phyloP scores from a whole-genome alignment of 345 rosid species.

The Salix viminalis region DNA sequence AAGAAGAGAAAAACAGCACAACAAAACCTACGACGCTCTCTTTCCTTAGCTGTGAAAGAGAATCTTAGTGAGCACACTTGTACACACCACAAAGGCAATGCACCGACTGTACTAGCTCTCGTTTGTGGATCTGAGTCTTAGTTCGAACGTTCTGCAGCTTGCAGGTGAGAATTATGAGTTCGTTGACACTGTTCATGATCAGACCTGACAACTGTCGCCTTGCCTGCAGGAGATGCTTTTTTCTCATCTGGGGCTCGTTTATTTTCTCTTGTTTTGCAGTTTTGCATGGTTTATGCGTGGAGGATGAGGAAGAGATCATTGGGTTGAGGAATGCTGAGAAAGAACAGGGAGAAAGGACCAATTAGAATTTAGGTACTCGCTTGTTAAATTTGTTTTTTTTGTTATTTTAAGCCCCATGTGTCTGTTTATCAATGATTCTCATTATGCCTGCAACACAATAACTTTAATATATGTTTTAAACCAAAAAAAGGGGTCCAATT shows the following conservation, averaged over 20 bases:
- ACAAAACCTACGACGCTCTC: neutral
- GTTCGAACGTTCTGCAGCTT: neutral
- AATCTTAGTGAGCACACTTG: neutral
- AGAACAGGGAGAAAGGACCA: slow-evolving; percentile 3
- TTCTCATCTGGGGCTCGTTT: slow-evolving; percentile 11
- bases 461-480: neutral
- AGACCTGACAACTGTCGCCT: neutral
- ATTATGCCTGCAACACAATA: slow-evolving; percentile 11
- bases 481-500: neutral
- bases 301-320: neutral
- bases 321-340: slow-evolving; percentile 19
- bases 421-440: neutral
- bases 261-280: neutral
- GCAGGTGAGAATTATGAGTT: slow-evolving; percentile 1
- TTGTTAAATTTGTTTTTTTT: neutral
- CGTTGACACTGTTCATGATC: neutral
- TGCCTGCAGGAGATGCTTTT: neutral
- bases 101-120: slow-evolving; percentile 23
- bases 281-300: slow-evolving; percentile 5
- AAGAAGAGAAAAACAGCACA: neutral
- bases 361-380: slow-evolving; percentile 15
- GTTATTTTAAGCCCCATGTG: neutral
- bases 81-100: slow-evolving; percentile 34
- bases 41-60: slow-evolving; percentile 4
- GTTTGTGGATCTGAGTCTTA: slow-evolving; percentile 17